Evolutionary conservation across 345 rosid species (phyloP), one percentile per base, ranked within the genome.

Genomic region (Luvunga scandens): DNA sequence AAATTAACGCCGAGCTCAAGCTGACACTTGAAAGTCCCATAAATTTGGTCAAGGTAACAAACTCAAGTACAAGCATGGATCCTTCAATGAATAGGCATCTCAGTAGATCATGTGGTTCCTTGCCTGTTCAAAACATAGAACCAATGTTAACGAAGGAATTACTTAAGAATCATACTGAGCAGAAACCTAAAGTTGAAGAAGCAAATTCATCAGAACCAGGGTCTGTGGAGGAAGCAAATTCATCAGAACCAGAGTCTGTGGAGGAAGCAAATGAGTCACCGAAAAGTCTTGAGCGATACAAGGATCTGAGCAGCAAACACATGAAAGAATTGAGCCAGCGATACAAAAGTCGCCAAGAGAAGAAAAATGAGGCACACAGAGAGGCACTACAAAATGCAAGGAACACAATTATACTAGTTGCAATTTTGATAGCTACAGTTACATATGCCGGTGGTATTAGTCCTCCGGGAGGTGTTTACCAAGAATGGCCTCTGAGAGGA

Each of bases 381-480:
- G 71, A 38, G 55, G 71, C 19, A 12, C 30, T 67, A 67, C 71
- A 67, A 39, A 67, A 67, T 67, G 71, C 27, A 36, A 66, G 70
- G 1, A 66, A 36, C 48, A 66, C 53, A 38, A n/a, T 38, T 1
- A 22, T 67, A 67, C 9, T 67, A 1, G 30, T 67, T 34, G 28
- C 53, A 4, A 33, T 67, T 67, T 67, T 67, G 50, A 67, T 67
- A n/a, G 71, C 55, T 45, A 38, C 30, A 22, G 71, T 67, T 38
- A 67, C 55, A 21, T 67, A 22, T 67, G 30, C 71, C 12, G 71
- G 53, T 36, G 53, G 55, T 13, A 36, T 36, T 3, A 66, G 50
- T n/a, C 71, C 71, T 34, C 33, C 77, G 8, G 74, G 83, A 7
- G 55, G 77, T 5, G 80, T 76, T 31, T 57, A 71, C 28, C 74